Evolutionary conservation across 2,329 filamentous ascomycete genomes (phyloP).

Genomic region (Capronia epimyces): DNA sequence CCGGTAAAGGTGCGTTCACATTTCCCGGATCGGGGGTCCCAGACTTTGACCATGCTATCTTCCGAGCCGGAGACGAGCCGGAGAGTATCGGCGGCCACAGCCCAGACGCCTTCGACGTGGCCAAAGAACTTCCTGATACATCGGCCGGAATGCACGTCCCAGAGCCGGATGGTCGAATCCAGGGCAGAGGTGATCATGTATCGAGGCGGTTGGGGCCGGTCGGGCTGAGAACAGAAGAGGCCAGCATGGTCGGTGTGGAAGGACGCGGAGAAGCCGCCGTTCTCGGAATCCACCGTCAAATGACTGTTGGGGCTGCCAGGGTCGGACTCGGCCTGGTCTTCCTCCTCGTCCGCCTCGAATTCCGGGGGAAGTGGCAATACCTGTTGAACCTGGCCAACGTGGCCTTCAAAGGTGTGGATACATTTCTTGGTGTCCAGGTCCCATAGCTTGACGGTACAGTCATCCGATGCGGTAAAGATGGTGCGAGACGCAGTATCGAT

Average conservation of each 20-base stretch:
- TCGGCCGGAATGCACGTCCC: constrained; percentile 76
- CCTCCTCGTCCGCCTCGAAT: constrained; percentile 73
- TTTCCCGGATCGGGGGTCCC: constrained; percentile 86
- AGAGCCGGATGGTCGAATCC: constrained; percentile 85
- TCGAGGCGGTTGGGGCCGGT: constrained; percentile 68
- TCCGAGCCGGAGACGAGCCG: constrained; percentile 85
- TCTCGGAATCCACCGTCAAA: constrained; percentile 13
- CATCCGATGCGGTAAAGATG: constrained; percentile 87
- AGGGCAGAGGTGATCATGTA: constrained; percentile 93
- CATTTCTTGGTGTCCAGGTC: constrained; percentile 79
- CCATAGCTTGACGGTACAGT: constrained; percentile 87
- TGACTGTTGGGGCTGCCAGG: constrained; percentile 23
- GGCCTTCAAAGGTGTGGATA: constrained; percentile 73
- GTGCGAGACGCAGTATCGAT: constrained; percentile 78
- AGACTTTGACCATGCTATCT: constrained; percentile 91
- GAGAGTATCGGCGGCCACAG: constrained; percentile 79
- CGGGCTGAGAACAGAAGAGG: constrained; percentile 37
- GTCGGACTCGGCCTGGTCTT: constrained; percentile 18
- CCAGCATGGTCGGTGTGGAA: constrained; percentile 44
- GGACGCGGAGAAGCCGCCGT: constrained; percentile 12
- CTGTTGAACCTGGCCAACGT: constrained; percentile 93
- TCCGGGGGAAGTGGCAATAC: constrained; percentile 76
- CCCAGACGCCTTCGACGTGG: constrained; percentile 94
- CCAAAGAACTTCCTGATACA: constrained; percentile 93
- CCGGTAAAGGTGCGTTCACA: constrained; percentile 90